Conservation (phyloP, 495 filamentous ascomycete genomes). For the Daldinia concentrica region DNA sequence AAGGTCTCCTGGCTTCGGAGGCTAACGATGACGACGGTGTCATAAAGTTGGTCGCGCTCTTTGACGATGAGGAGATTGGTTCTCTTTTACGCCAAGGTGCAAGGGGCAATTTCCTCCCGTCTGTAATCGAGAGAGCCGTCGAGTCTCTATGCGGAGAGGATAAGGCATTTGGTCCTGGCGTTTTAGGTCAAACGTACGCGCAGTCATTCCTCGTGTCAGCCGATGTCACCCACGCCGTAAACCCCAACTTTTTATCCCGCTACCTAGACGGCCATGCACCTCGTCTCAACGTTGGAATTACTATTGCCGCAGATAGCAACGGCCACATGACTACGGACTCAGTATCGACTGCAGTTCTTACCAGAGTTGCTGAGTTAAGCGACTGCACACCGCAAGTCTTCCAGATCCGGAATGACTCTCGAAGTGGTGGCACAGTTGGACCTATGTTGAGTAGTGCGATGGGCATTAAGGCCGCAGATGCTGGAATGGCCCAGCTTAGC, state of each 20-base stretch:
- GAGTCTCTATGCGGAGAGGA: conserved; percentile 66
- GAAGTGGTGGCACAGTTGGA: conserved; percentile 93
- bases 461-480: conserved; percentile 87
- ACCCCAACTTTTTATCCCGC: conserved; percentile 85
- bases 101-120: conserved; percentile 83
- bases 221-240: conserved; percentile 93
- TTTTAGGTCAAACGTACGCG: conserved; percentile 85
- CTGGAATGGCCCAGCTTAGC: conserved; percentile 88
- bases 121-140: conserved; percentile 79
- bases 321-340: conserved; percentile 94
- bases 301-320: conserved; percentile 86
- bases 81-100: conserved; percentile 90
- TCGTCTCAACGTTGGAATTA: conserved; percentile 86
- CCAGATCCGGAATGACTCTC: conserved; percentile 91
- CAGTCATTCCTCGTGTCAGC: conserved; percentile 92
- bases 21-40: conserved; percentile 60
- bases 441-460: conserved; percentile 85
- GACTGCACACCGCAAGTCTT: conserved; percentile 82
- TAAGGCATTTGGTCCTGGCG: conserved; percentile 65
- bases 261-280: conserved; percentile 89
- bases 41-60: conserved; percentile 88
- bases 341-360: conserved; percentile 78
- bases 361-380: conserved; percentile 74
- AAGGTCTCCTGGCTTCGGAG: conserved; percentile 78
- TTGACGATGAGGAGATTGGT: conserved; percentile 97